phyloP scores from a whole-genome alignment of 495 filamentous ascomycete genomes.

The Aspergillus biplanus region DNA sequence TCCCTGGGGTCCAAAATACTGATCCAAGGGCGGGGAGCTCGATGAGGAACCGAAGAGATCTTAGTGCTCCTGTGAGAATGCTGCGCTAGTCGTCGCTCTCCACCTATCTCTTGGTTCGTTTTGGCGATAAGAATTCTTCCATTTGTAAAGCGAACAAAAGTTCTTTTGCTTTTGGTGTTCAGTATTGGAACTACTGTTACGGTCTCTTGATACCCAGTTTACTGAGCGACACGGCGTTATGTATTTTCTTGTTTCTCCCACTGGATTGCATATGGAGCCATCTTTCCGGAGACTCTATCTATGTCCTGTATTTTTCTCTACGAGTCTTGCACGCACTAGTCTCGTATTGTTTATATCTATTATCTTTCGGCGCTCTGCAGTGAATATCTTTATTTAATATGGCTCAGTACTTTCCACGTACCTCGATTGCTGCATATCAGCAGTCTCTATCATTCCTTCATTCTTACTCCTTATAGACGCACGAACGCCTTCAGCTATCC shows the following conservation, averaged over 20 bases:
- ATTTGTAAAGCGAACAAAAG: constrained; percentile 4
- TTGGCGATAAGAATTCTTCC: not conserved
- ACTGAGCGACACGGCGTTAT: constrained; percentile 27
- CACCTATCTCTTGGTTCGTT: not conserved
- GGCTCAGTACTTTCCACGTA: not conserved
- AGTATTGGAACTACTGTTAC: constrained; percentile 16
- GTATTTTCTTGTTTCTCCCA: constrained; percentile 1
- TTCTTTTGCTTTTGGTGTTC: constrained; percentile 1
- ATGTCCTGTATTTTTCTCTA: constrained; percentile 17
- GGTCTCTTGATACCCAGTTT: constrained; percentile 28
- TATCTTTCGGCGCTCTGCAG: not conserved
- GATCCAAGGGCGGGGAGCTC: constrained; percentile 36
- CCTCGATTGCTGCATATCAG: not conserved
- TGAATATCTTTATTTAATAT: not conserved
- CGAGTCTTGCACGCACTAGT: not conserved
- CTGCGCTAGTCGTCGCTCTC: constrained; percentile 34
- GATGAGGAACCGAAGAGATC: constrained; percentile 38
- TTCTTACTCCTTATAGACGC: not conserved
- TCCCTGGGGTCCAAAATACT: constrained; percentile 40
- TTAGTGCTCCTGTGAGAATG: constrained; percentile 47
- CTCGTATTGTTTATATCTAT: not conserved
- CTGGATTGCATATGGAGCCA: constrained; percentile 15
- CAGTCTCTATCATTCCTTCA: not conserved
- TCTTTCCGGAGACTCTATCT: constrained; percentile 19
- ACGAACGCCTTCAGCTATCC: constrained; percentile 9